Percentiles rank a stretch among this genome's conserved stretches.
Conservation (phyloP, 2,329 filamentous ascomycete genomes). For the Niveomyces coronatus region DNA sequence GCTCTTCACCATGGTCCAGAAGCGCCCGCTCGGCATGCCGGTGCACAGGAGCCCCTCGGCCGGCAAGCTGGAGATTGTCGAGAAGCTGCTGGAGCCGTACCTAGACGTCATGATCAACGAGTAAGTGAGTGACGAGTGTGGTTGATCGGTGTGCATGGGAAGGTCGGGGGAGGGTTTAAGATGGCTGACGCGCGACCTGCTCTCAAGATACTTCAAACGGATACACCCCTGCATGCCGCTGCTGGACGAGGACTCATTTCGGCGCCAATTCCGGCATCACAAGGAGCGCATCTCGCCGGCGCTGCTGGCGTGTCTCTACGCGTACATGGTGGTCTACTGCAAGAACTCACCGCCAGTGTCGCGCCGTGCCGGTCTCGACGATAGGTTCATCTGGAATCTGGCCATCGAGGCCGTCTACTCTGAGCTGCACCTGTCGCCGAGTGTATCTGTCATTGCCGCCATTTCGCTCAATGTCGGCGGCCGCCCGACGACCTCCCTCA, state of each 20-base stretch:
- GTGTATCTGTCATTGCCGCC: slow-evolving; percentile 46
- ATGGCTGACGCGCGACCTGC: background rate
- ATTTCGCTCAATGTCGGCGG: slow-evolving; percentile 50
- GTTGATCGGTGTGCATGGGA: too few relatives aligned
- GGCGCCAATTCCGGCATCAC: slow-evolving; percentile 32
- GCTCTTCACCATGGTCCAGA: slow-evolving; percentile 36
- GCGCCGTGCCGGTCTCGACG: slow-evolving; percentile 41
- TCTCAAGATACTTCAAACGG: slow-evolving; percentile 39
- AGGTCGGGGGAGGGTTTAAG: too few relatives aligned
- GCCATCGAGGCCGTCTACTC: slow-evolving; percentile 49
- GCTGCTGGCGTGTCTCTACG: slow-evolving; percentile 46
- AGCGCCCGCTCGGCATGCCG: slow-evolving; percentile 32
- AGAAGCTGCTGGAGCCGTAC: slow-evolving; percentile 48
- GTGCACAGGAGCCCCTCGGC: slow-evolving; percentile 28
- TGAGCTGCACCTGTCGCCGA: slow-evolving; percentile 47
- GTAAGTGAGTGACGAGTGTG: slow-evolving; percentile 24
- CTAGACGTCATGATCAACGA: slow-evolving; percentile 38
- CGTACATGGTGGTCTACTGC: slow-evolving; percentile 49
- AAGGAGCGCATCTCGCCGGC: slow-evolving; percentile 43
- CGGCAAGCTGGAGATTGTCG: slow-evolving; percentile 43
- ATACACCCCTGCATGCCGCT: slow-evolving; percentile 52
- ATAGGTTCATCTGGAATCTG: slow-evolving; percentile 52
- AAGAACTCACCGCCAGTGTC: slow-evolving; percentile 33
- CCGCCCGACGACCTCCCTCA: slow-evolving; percentile 48
- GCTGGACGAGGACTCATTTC: slow-evolving; percentile 44